Evolutionary conservation across 164 flowering plant genomes (phyloP).

Genomic region (Hamamelis virginiana): DNA sequence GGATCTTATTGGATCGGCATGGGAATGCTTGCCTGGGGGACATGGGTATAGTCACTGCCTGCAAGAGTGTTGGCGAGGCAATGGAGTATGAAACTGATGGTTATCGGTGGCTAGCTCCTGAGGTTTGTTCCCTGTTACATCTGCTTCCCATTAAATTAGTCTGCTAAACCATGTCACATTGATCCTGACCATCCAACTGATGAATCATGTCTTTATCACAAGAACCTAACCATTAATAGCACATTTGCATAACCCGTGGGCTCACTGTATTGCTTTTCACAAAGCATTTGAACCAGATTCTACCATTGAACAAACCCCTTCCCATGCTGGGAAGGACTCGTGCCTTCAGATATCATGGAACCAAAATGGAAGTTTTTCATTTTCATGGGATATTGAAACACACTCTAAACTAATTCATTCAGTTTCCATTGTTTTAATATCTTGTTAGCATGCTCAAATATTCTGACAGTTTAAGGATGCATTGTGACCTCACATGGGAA

Average conservation of each 20-base stretch:
- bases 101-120: constrained; percentile 95
- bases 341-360: neutral
- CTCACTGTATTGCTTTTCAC: neutral
- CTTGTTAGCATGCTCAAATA: neutral
- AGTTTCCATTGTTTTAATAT: neutral
- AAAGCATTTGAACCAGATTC: neutral
- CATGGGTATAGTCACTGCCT: constrained; percentile 79
- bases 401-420: neutral
- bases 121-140: constrained; percentile 54
- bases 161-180: no score
- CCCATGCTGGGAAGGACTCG: neutral
- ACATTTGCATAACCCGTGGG: neutral
- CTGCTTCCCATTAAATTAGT: neutral
- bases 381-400: neutral
- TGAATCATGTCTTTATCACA: neutral
- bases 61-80: constrained; percentile 76
- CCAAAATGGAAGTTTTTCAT: neutral
- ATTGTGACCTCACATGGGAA: neutral
- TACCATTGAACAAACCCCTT: neutral
- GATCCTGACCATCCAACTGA: no score
- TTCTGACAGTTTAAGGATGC: neutral
- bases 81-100: constrained; percentile 96
- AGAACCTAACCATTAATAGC: neutral
- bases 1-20: constrained; percentile 76
- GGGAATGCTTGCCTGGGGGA: constrained; percentile 90